Evolutionary conservation across 441 rosid genomes (phyloP).

Genomic region (Omphalea diandra): DNA sequence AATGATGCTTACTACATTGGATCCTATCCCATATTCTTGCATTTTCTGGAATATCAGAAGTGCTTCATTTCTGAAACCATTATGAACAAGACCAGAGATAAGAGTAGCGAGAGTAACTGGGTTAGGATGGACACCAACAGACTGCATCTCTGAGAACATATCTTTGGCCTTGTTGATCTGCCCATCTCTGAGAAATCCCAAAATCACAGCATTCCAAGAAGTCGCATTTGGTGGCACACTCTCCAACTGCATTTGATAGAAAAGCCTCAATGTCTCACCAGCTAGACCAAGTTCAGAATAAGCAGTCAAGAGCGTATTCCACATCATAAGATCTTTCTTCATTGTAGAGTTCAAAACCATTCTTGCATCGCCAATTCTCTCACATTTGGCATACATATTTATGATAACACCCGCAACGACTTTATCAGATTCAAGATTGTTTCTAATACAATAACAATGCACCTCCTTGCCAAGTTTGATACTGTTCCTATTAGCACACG

Average conservation of each 20-base stretch:
- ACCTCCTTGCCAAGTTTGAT: constrained; percentile 56
- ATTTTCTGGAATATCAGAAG: constrained; percentile 40
- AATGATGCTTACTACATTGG: constrained; percentile 45
- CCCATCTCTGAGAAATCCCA: constrained; percentile 51
- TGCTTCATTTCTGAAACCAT: constrained; percentile 44
- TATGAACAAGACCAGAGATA: constrained; percentile 57
- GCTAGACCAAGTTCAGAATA: constrained; percentile 58
- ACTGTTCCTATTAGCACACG: constrained; percentile 43
- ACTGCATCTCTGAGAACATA: constrained; percentile 64
- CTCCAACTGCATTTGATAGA: constrained; percentile 74
- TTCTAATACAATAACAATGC: constrained; percentile 67
- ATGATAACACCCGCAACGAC: constrained; percentile 50
- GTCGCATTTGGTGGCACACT: constrained; percentile 57
- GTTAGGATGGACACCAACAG: constrained; percentile 47
- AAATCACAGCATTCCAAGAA: constrained; percentile 67
- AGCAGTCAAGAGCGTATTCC: constrained; percentile 65
- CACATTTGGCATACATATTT: constrained; percentile 71
- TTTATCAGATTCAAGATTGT: constrained; percentile 49
- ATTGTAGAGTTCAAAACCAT: constrained; percentile 45
- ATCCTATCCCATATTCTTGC: constrained; percentile 58
- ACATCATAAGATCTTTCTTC: constrained; percentile 48
- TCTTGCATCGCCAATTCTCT: constrained; percentile 47
- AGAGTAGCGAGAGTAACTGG: constrained; percentile 53
- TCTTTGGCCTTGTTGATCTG: constrained; percentile 55
- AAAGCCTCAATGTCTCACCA: constrained; percentile 64